phyloP scores from a whole-genome alignment of 768 basidiomycete genomes.

The Rhodosporidiobolus sp. region DNA sequence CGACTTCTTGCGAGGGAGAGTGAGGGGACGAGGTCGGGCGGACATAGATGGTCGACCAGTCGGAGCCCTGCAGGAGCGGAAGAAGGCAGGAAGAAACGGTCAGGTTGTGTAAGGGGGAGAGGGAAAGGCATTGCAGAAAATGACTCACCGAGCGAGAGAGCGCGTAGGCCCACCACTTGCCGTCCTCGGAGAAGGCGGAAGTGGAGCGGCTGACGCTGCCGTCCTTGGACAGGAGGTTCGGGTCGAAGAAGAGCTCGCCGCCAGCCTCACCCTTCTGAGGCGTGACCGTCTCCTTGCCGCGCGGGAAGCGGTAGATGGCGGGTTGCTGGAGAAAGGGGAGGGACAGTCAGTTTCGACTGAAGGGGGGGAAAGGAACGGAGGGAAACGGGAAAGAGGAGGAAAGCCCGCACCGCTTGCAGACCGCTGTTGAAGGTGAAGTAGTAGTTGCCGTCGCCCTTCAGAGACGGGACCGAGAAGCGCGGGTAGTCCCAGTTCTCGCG shows the following conservation, averaged over 20 bases:
- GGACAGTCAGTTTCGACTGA: not conserved
- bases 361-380: not conserved
- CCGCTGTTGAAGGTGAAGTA: slow-evolving; percentile 67
- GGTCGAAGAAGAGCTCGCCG: slow-evolving; percentile 76
- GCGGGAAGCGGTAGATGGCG: slow-evolving; percentile 59
- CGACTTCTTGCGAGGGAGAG: slow-evolving; percentile 45
- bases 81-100: not conserved
- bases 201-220: slow-evolving; percentile 65
- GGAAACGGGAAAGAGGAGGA: not conserved
- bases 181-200: slow-evolving; percentile 63
- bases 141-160: slow-evolving; percentile 30
- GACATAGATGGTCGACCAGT: slow-evolving; percentile 50
- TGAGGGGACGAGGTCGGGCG: slow-evolving; percentile 64
- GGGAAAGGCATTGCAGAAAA: too few species aligned
- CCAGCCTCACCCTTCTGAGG: slow-evolving; percentile 50
- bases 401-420: slow-evolving; percentile 62
- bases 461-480: slow-evolving; percentile 60
- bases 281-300: slow-evolving; percentile 22
- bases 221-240: slow-evolving; percentile 68
- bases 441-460: slow-evolving; percentile 68
- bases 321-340: slow-evolving; percentile 53
- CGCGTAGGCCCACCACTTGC: slow-evolving; percentile 60
- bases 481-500: slow-evolving; percentile 58
- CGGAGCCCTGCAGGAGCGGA: slow-evolving; percentile 40
- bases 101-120: not conserved